Conservation (phyloP, 2,329 filamentous ascomycete genomes). For the Alternaria gansuensis region DNA sequence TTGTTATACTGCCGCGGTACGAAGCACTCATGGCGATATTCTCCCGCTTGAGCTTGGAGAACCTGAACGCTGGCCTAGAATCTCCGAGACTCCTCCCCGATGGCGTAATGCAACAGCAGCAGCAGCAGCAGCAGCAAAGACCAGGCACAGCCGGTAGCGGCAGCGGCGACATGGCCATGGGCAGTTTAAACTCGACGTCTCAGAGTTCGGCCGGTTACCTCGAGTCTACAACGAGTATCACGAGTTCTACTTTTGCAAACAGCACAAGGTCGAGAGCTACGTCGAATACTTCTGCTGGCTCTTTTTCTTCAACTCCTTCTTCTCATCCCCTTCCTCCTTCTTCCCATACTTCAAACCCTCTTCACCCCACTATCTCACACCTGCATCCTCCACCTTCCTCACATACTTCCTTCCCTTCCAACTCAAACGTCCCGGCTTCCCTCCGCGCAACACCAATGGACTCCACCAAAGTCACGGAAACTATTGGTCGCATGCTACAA, state of each 20-base stretch:
- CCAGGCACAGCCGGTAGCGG: constrained; percentile 47
- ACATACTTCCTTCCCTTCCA: constrained; percentile 13
- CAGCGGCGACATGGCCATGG: constrained; percentile 55
- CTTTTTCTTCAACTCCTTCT: constrained; percentile 52
- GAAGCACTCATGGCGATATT: constrained; percentile 90
- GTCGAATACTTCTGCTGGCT: constrained; percentile 74
- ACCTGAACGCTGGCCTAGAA: constrained; percentile 60
- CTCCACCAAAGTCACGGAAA: constrained; percentile 85
- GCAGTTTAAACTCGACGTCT: constrained; percentile 72
- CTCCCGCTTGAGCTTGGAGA: constrained; percentile 86
- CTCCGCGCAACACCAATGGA: constrained; percentile 51
- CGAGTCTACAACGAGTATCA: constrained; percentile 68
- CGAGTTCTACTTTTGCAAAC: constrained; percentile 56
- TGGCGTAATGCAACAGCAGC: not conserved
- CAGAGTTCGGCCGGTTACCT: constrained; percentile 78
- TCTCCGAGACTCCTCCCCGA: constrained; percentile 39
- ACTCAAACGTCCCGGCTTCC: constrained; percentile 27
- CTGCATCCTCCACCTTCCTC: constrained; percentile 28
- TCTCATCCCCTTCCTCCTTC: not conserved
- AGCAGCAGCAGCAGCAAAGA: constrained; percentile 10
- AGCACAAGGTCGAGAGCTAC: constrained; percentile 77
- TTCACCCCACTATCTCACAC: constrained; percentile 3
- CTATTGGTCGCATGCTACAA: constrained; percentile 93
- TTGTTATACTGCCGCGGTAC: constrained; percentile 86
- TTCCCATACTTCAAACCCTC: not conserved